phyloP scores from a whole-genome alignment of 352 stramenopile genomes.

The Pythium chondricola region DNA sequence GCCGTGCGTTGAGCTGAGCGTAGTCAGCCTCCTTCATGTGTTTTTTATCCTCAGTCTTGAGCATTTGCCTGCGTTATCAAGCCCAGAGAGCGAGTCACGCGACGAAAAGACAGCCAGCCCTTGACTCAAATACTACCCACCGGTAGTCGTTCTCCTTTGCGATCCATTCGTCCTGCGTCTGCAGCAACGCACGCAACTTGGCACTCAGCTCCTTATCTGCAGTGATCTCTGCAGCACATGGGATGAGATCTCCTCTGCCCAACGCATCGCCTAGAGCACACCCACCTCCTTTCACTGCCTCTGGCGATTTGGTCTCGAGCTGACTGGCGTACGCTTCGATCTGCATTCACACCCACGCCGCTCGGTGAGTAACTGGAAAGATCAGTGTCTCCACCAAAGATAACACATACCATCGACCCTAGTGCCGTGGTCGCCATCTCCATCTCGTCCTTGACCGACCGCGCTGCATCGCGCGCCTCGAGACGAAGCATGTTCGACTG shows the following conservation, averaged over 20 bases:
- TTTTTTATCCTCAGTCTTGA: conserved; percentile 89
- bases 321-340: conserved; percentile 35
- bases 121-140: conserved; percentile 10
- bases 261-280: too few species aligned
- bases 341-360: conserved; percentile 7
- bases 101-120: background rate
- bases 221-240: conserved; percentile 31
- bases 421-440: conserved; percentile 37
- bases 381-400: too few species aligned
- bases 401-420: conserved; percentile 17
- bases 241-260: too few species aligned
- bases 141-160: conserved; percentile 84
- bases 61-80: conserved; percentile 56
- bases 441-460: conserved; percentile 46
- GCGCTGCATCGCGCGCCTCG: conserved; percentile 67
- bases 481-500: conserved; percentile 83
- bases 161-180: conserved; percentile 72
- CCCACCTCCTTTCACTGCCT: conserved; percentile 56
- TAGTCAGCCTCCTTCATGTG: conserved; percentile 72
- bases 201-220: conserved; percentile 50
- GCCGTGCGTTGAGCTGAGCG: conserved; percentile 58
- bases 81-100: background rate
- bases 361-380: background rate
- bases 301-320: conserved; percentile 24
- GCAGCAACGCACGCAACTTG: conserved; percentile 42